Evolutionary conservation across 768 basidiomycete species (phyloP).

Genomic region (Psilocybe azurescens): DNA sequence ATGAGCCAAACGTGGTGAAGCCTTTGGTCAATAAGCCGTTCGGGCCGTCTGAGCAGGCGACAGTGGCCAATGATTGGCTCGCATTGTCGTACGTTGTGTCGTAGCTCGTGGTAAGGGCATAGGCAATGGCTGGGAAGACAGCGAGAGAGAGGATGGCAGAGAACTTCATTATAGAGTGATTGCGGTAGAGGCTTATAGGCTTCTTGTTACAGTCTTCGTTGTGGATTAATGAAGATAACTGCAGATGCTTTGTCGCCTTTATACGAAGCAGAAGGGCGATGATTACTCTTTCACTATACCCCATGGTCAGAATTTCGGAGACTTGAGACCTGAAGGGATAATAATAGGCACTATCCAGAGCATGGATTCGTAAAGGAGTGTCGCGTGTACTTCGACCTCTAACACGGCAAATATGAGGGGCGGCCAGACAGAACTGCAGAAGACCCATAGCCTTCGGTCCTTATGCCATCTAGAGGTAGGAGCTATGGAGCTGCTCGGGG

Average conservation of each 20-base stretch:
- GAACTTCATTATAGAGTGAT: constrained; percentile 37
- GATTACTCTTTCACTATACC: no score
- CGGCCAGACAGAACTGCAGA: neutral
- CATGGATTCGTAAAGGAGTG: neutral
- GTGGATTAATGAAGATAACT: neutral
- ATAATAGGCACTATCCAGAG: neutral
- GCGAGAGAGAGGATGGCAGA: constrained; percentile 21
- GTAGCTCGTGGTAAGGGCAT: constrained; percentile 40
- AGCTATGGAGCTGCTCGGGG: neutral
- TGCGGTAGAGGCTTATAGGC: neutral
- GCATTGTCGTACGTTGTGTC: constrained; percentile 57
- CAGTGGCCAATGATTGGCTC: constrained; percentile 41
- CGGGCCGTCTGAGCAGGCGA: constrained; percentile 56
- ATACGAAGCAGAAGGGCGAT: neutral
- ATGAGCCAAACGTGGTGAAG: constrained; percentile 52
- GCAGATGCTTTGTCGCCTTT: neutral
- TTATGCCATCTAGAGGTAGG: neutral
- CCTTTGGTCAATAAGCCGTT: constrained; percentile 52
- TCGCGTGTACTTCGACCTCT: neutral
- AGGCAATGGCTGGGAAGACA: constrained; percentile 28
- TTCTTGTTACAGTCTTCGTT: neutral
- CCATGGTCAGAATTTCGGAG: neutral
- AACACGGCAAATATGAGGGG: neutral
- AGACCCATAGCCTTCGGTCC: neutral
- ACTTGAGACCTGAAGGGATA: neutral